Percentiles rank a stretch among this genome's conserved stretches.
Evolutionary conservation across 495 filamentous ascomycete species (phyloP).

Genomic region (Podospora didyma): DNA sequence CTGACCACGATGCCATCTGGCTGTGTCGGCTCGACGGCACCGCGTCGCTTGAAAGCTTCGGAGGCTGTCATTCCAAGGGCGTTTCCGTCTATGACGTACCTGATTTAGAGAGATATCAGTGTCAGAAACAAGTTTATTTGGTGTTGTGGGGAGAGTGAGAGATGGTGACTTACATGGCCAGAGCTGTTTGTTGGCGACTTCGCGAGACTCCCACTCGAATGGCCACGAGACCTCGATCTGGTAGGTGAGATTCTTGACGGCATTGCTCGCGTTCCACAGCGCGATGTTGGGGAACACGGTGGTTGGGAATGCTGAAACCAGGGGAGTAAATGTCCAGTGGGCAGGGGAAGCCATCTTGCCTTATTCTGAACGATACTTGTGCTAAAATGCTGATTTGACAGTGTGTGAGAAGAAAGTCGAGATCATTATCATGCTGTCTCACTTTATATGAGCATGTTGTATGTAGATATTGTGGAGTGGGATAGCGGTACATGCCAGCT

Average conservation of each 20-base stretch:
- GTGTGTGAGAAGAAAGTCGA: no score
- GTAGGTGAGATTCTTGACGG: slow-evolving; percentile 13
- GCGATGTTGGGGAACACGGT: slow-evolving; percentile 19
- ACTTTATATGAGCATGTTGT: no score
- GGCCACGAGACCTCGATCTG: slow-evolving; percentile 22
- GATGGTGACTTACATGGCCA: no score
- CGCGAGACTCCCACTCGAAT: slow-evolving; percentile 15
- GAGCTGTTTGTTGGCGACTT: slow-evolving; percentile 12
- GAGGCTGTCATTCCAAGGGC: slow-evolving; percentile 16
- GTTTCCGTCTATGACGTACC: slow-evolving; percentile 19
- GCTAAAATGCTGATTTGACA: no score
- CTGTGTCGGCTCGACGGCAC: slow-evolving; percentile 11
- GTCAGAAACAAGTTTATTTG: neutral
- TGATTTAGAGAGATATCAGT: no score
- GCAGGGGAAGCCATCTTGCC: slow-evolving; percentile 8
- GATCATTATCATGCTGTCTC: neutral
- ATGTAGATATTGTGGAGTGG: no score
- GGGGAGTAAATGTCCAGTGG: slow-evolving; percentile 16
- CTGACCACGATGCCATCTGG: slow-evolving; percentile 16
- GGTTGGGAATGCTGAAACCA: slow-evolving; percentile 11
- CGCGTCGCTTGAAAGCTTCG: slow-evolving; percentile 15
- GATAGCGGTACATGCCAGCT: no score
- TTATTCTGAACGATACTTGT: no score
- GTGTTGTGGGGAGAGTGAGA: no score
- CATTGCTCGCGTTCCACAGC: slow-evolving; percentile 19